A percentile compares a stretch with the other conserved stretches of the same genome.
phyloP scores from a whole-genome alignment of 2,329 filamentous ascomycete species.

The Colletotrichum truncatum region DNA sequence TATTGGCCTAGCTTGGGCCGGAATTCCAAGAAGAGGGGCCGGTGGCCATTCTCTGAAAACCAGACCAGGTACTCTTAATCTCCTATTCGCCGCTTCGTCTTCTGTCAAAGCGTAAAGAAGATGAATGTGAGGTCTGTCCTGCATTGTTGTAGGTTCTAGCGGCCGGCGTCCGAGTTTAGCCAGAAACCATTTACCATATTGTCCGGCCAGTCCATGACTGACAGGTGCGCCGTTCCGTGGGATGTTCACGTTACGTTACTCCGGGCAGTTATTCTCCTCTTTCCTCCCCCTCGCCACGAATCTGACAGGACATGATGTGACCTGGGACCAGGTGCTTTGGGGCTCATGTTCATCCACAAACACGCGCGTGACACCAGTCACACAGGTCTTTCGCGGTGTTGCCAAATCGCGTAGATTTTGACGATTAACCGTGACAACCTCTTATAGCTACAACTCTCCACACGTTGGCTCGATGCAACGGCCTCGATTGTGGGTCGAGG shows the following conservation, averaged over 20 bases:
- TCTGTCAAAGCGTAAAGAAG: not conserved
- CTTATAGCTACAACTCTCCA: not conserved
- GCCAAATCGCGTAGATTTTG: not conserved
- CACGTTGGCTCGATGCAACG: not conserved
- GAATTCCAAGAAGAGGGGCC: not conserved
- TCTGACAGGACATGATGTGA: not conserved
- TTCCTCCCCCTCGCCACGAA: not conserved
- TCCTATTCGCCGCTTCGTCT: not conserved
- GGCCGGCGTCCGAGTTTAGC: not conserved
- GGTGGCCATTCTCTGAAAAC: not conserved
- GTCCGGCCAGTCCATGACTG: not conserved
- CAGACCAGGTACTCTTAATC: not conserved
- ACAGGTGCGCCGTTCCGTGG: conserved; percentile 6
- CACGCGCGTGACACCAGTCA: not conserved
- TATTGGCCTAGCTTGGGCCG: not conserved
- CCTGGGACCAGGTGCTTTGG: not conserved
- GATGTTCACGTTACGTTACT: conserved; percentile 11
- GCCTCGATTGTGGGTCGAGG: not conserved
- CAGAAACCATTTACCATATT: conserved; percentile 7
- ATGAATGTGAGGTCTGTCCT: not conserved
- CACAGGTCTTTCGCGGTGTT: not conserved
- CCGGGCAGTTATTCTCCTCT: conserved; percentile 8
- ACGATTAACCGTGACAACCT: not conserved
- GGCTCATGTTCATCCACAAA: not conserved
- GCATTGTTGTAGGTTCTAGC: not conserved